phyloP scores from a whole-genome alignment of 2,329 filamentous ascomycete genomes.

The Chlorencoelia australis region DNA sequence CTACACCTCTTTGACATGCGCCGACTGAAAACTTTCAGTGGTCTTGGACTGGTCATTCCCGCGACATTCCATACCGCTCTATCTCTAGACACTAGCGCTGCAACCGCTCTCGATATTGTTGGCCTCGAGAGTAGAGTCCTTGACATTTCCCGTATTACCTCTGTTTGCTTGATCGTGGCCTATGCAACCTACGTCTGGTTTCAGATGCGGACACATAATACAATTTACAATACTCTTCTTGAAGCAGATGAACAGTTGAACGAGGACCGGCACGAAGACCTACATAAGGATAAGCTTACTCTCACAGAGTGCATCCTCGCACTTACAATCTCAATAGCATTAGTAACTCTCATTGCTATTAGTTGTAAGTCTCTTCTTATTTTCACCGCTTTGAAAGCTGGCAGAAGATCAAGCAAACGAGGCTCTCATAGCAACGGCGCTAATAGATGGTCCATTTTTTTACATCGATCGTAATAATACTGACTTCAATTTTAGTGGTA shows the following conservation, averaged over 20 bases:
- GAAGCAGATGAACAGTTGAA: conserved; percentile 60
- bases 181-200: conserved; percentile 62
- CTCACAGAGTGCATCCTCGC: conserved; percentile 62
- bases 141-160: conserved; percentile 59
- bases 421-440: too few relatives aligned
- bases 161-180: conserved; percentile 60
- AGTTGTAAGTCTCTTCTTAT: too few relatives aligned
- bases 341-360: conserved; percentile 65
- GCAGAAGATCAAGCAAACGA: too few relatives aligned
- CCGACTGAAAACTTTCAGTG: conserved; percentile 26
- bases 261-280: conserved; percentile 50
- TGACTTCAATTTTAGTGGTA: too few relatives aligned
- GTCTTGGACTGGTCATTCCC: conserved; percentile 36
- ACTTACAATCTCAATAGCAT: conserved; percentile 50
- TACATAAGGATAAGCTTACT: conserved; percentile 58
- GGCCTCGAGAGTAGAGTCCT: conserved; percentile 43
- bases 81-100: conserved; percentile 18
- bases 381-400: too few relatives aligned
- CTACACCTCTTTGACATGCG: background rate
- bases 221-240: conserved; percentile 66
- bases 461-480: too few relatives aligned
- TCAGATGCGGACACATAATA: conserved; percentile 65
- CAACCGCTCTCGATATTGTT: conserved; percentile 20
- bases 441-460: too few relatives aligned
- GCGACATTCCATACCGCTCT: conserved; percentile 39